Evolutionary conservation across 176 grass and related monocot species (phyloP), one percentile per base, ranked within the genome.

Genomic region (Musa troglodytarum): DNA sequence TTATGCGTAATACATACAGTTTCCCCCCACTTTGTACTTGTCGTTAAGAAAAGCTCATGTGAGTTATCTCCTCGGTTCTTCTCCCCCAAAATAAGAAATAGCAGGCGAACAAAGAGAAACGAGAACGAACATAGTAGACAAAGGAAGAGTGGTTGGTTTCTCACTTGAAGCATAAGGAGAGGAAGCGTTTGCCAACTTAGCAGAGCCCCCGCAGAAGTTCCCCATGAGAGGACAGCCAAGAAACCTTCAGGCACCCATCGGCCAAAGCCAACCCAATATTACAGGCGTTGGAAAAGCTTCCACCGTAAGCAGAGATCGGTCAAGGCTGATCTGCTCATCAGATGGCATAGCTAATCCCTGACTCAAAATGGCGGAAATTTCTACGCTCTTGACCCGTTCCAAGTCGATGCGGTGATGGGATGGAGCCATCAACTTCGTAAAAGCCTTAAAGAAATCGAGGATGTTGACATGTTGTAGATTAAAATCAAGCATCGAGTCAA

Each of bases 121-220:
- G 16, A 13, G 6, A 73, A 54, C 11, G 29, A 34, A 51, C n/a
- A 80, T 12, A 51, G 9, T 55, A n/a, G 17, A 77, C 11, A 51
- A 68, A 58, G n/a, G 23, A 24, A 29, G 19, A 23, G 29, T 34
- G 29, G 29, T 5, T 34, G 49, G 22, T 15, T 78, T 1, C 51
- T 65, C 52, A 81, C 71, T 54, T 13, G 76, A 77, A 82, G 43
- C 53, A 61, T 76, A 63, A 62, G 71, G 56, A 65, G 59, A 80
- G 78, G 83, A 81, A 76, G 86, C 81, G 82, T 77, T 1, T 16
- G 74, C n/a, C 15, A 22, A 9, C 21, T 74, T 65, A 53, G 75
- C 56, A 17, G 59, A 77, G 12, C 75, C 21, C 11, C 29, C 75
- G 52, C 75, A 77, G 49, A 22, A 10, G 34, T 77, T 77, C n/a